Base-by-base conservation (phyloP, 768 basidiomycete genomes). In the Pleurotus sapidus region DNA sequence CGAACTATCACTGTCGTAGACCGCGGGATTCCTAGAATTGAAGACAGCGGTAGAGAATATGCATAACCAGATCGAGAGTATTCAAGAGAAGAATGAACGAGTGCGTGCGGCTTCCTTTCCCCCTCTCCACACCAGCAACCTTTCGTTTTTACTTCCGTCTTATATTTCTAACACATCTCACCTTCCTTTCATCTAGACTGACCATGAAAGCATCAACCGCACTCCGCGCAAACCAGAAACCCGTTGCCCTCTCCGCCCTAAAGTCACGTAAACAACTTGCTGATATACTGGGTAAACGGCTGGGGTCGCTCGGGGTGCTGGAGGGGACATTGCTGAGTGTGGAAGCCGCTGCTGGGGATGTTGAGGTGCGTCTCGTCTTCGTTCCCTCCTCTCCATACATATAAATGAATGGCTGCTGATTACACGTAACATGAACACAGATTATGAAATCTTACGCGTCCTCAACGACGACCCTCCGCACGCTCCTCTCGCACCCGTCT, bases 361-460 rank as follows among this genome's bases (percentile, higher is more conserved):
- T 95, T 9, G 88, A 93, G 77, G 95, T 95, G 66, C 43, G 74
- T 39, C 56, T 54, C 14, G 14, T 54, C 43, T 45, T 42, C 39
- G n/a, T 53, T 40, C 20, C 11, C 12, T 34, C 18, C 37, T 25
- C 7, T 37, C 30, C n/a, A 4, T 14, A 20, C n/a, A 11, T 50
- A 38, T 34, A 34, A 8, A 20, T 20, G 20, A 34, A 34, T 17
- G 39, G 50, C 55, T 25, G 5, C 2, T 47, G 2, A 30, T 50
- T 50, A 57, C 60, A 23, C 55, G 25, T 1, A 17, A 53, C 43
- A 6, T 49, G 57, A 57, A 49, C n/a, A 54, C 61, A 95, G 93
- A 90, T 97, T 49, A 85, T 98, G 84, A 83, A 82, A 62, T 83
- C 86, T 0, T 98, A 96, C 67, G 83, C 92, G 70, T 84, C 86